phyloP scores from a whole-genome alignment of 73 alveolate genomes.

The Urostyla sp. region DNA sequence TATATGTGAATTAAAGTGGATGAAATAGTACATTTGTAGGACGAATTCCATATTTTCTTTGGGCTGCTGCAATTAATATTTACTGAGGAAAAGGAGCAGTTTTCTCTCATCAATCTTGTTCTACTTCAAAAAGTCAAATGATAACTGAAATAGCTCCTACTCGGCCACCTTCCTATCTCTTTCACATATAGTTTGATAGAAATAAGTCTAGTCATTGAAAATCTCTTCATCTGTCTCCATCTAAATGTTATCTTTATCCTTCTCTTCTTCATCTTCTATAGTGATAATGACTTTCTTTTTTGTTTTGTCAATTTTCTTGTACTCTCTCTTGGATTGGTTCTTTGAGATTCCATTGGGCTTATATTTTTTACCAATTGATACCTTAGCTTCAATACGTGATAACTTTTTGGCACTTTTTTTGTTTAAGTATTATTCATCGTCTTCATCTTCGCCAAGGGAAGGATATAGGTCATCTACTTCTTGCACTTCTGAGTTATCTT shows the following conservation, averaged over 20 bases:
- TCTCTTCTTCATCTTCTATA: not conserved
- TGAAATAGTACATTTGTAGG: not conserved
- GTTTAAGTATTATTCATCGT: not conserved
- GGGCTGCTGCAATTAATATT: conserved; percentile 41
- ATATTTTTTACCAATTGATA: not conserved
- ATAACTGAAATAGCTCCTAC: not conserved
- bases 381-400: conserved; percentile 3
- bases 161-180: not conserved
- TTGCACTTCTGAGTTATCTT: not conserved
- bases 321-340: too few species aligned
- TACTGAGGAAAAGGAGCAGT: not conserved
- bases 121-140: not conserved
- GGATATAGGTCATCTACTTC: not conserved
- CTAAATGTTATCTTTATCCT: conserved; percentile 20
- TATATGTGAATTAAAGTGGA: not conserved
- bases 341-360: not conserved
- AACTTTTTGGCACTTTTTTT: conserved; percentile 9
- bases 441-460: not conserved
- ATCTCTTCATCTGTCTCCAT: conserved; percentile 33
- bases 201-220: not conserved
- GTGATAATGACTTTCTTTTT: conserved; percentile 1
- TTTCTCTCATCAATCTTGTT: not conserved
- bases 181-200: not conserved
- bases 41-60: conserved; percentile 34
- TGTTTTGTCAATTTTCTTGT: not conserved